A percentile compares a stretch with the other conserved stretches of the same genome.
Conservation (phyloP, 2,329 filamentous ascomycete species). For the Ceratocystis colombiana region DNA sequence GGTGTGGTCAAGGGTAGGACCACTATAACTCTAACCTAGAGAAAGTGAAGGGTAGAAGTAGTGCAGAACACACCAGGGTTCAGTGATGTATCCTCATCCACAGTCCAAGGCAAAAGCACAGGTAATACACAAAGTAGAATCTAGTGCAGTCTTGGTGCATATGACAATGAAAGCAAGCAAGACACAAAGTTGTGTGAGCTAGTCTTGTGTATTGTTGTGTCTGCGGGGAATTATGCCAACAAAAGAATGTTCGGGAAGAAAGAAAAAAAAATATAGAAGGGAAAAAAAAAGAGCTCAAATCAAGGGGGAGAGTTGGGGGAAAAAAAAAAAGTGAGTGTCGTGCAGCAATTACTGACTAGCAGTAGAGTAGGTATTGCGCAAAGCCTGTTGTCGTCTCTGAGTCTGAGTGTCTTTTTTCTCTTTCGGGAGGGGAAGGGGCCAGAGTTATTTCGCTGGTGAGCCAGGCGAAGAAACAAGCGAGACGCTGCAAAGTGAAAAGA, state of each 20-base stretch:
- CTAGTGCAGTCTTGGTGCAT: slow-evolving; percentile 1
- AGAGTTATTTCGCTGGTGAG: slow-evolving; percentile 14
- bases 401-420: slow-evolving; percentile 5
- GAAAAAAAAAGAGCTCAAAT: neutral
- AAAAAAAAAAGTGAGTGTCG: slow-evolving; percentile 11
- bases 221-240: slow-evolving; percentile 13
- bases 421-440: neutral
- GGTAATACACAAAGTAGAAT: slow-evolving; percentile 1
- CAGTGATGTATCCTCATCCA: slow-evolving; percentile 1
- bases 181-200: neutral
- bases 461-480: slow-evolving; percentile 17
- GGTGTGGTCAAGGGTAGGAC: neutral
- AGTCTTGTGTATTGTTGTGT: neutral
- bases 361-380: slow-evolving; percentile 11
- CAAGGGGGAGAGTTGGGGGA: neutral
- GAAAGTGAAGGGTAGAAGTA: neutral
- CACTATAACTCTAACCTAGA: slow-evolving; percentile 5
- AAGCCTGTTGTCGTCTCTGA: slow-evolving; percentile 10
- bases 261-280: slow-evolving; percentile 6
- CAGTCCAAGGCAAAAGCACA: neutral
- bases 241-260: slow-evolving; percentile 1
- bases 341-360: slow-evolving; percentile 14
- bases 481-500: slow-evolving; percentile 5
- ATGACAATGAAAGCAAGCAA: slow-evolving; percentile 7
- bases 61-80: slow-evolving; percentile 7